Conservation (phyloP, 257 asterid genomes). For the Schizonepeta tenuifolia region DNA sequence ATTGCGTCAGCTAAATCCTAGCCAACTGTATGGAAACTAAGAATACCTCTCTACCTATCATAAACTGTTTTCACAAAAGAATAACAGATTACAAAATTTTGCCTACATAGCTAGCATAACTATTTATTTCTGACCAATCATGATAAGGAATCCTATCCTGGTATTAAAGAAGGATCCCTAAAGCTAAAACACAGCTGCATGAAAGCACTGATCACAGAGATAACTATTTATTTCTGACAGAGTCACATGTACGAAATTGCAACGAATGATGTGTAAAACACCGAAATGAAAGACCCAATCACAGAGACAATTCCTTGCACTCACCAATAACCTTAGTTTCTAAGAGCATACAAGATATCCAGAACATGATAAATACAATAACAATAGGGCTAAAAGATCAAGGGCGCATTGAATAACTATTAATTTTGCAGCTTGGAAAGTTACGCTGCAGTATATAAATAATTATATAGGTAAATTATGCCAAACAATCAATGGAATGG, state of each 20-base stretch:
- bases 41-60: not conserved
- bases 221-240: not conserved
- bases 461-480: not conserved
- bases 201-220: no score
- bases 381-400: constrained; percentile 4
- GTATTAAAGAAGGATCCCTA: not conserved
- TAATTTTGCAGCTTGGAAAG: not conserved
- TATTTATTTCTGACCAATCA: not conserved
- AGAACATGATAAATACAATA: not conserved
- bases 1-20: not conserved
- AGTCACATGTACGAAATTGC: not conserved
- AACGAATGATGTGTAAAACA: not conserved
- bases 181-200: not conserved
- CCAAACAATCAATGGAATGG: not conserved
- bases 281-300: constrained; percentile 5
- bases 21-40: not conserved
- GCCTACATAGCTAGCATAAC: not conserved
- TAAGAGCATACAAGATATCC: not conserved
- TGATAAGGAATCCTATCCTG: constrained; percentile 1
- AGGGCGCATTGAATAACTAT: not conserved
- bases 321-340: constrained; percentile 20
- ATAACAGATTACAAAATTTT: not conserved
- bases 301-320: not conserved
- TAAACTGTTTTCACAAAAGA: not conserved
- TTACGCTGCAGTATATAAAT: not conserved